phyloP scores from a whole-genome alignment of 495 filamentous ascomycete species.

The Lophiotrema nucula region DNA sequence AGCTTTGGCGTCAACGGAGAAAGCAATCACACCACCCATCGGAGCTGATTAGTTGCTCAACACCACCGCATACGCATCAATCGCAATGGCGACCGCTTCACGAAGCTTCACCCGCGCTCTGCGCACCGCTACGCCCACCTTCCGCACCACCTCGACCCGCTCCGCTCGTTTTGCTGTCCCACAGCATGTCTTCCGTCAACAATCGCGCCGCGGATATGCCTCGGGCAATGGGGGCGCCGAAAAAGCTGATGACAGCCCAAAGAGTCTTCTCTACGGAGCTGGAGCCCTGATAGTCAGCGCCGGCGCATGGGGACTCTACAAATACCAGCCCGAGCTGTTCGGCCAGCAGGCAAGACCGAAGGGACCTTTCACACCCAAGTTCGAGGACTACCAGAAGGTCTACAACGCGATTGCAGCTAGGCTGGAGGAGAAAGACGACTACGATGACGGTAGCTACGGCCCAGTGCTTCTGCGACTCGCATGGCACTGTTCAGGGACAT shows the following conservation, averaged over 20 bases:
- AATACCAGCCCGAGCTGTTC: constrained; percentile 49
- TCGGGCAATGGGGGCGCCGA: constrained; percentile 2
- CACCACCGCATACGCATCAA: no score
- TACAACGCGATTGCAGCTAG: constrained; percentile 81
- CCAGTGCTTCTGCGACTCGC: constrained; percentile 55
- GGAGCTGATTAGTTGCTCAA: no score
- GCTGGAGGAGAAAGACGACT: constrained; percentile 86
- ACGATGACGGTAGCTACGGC: constrained; percentile 95
- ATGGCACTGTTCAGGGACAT: constrained; percentile 49
- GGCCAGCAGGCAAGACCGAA: constrained; percentile 17
- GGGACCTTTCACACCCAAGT: constrained; percentile 67
- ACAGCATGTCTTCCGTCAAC: constrained; percentile 19
- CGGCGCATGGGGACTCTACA: constrained; percentile 69
- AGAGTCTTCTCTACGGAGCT: constrained; percentile 48
- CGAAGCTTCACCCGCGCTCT: constrained; percentile 29
- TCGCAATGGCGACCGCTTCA: constrained; percentile 26
- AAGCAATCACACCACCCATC: constrained; percentile 12
- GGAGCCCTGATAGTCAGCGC: constrained; percentile 59
- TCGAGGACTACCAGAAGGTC: constrained; percentile 92
- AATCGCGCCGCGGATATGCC: constrained; percentile 26
- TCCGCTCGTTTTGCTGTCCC: constrained; percentile 17
- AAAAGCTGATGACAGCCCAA: constrained; percentile 23
- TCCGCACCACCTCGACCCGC: constrained; percentile 19
- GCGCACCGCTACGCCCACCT: constrained; percentile 25
- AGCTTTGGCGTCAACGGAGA: constrained; percentile 1